Percentiles rank a stretch among this genome's conserved stretches.
These are phyloP conservation scores for Hemerocallis citrina DNA, from an alignment of 106 monocot genomes.

Conservation along the genomic window DNA sequence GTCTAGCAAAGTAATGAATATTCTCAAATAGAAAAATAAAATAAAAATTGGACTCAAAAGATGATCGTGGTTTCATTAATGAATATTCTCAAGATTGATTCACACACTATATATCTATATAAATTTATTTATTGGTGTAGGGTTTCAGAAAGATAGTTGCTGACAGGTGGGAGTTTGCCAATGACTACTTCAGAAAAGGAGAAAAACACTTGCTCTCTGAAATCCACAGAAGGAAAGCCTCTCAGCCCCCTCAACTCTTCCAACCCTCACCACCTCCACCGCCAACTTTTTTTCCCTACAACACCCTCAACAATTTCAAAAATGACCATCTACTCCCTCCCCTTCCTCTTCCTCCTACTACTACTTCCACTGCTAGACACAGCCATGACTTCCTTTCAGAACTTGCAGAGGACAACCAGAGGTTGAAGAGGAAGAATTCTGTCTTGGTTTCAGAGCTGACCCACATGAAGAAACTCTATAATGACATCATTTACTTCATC, in stretches of 20 bases:
- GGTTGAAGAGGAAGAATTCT: constrained; percentile 48
- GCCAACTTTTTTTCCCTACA: neutral
- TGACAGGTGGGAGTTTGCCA: constrained; percentile 62
- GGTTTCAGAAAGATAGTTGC: constrained; percentile 61
- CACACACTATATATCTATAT: too few relatives aligned
- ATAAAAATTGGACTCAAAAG: too few relatives aligned
- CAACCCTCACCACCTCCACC: constrained; percentile 3
- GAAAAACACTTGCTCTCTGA: constrained; percentile 50
- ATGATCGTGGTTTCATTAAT: too few relatives aligned
- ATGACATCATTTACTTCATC: constrained; percentile 54
- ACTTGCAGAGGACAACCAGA: constrained; percentile 51
- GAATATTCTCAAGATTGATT: too few relatives aligned
- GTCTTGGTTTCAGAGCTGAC: constrained; percentile 45
- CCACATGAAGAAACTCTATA: constrained; percentile 69
- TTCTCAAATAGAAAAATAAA: too few relatives aligned
- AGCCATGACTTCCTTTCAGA: constrained; percentile 25
- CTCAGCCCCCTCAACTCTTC: constrained; percentile 7
- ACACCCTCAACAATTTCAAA: too few relatives aligned
- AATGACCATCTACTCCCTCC: neutral
- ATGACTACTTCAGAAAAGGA: constrained; percentile 52
- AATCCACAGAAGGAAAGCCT: constrained; percentile 55
- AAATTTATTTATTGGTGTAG: constrained; percentile 17
- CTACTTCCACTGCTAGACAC: neutral
- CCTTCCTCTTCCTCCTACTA: neutral
- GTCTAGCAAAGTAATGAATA: too few relatives aligned